Evolutionary conservation across 106 monocot genomes (phyloP).

Genomic region (Phalaenopsis aphrodite): DNA sequence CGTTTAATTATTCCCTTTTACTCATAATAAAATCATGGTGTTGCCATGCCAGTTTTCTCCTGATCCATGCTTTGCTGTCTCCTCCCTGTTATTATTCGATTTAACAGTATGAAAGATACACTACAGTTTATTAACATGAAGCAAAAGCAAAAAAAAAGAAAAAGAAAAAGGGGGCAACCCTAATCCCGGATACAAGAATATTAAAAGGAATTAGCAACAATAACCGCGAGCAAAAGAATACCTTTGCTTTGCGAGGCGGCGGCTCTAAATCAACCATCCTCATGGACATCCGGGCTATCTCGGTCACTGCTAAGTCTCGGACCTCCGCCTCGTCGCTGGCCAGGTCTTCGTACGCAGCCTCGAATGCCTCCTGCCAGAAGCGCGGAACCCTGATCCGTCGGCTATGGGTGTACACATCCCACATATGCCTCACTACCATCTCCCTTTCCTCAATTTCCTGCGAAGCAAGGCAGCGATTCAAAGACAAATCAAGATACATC

Average conservation of each 20-base stretch:
- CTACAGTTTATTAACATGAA: too few relatives aligned
- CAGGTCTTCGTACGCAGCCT: slow-evolving; percentile 88
- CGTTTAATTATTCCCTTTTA: too few relatives aligned
- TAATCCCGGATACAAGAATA: not conserved
- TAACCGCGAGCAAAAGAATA: not conserved
- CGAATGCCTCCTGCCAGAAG: slow-evolving; percentile 95
- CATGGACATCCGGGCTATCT: slow-evolving; percentile 85
- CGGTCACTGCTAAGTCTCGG: slow-evolving; percentile 51
- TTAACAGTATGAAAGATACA: too few relatives aligned
- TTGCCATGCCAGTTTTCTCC: too few relatives aligned
- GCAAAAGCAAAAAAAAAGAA: too few relatives aligned
- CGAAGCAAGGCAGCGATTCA: not conserved
- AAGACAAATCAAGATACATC: not conserved
- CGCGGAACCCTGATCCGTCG: slow-evolving; percentile 45
- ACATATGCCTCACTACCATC: slow-evolving; percentile 85
- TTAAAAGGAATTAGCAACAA: not conserved
- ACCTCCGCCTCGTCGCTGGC: slow-evolving; percentile 45
- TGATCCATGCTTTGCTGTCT: too few relatives aligned
- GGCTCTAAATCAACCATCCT: slow-evolving; percentile 54
- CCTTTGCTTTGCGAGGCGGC: slow-evolving; percentile 13
- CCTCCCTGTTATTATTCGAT: too few relatives aligned
- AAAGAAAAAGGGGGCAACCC: not conserved
- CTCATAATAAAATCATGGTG: too few relatives aligned
- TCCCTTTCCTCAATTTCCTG: slow-evolving; percentile 96
- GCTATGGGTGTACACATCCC: slow-evolving; percentile 86